A percentile compares a stretch with the other conserved stretches of the same genome.
These are phyloP conservation scores for Lycium ferocissimum DNA, from an alignment of 257 asterid species.

Conservation along the genomic window DNA sequence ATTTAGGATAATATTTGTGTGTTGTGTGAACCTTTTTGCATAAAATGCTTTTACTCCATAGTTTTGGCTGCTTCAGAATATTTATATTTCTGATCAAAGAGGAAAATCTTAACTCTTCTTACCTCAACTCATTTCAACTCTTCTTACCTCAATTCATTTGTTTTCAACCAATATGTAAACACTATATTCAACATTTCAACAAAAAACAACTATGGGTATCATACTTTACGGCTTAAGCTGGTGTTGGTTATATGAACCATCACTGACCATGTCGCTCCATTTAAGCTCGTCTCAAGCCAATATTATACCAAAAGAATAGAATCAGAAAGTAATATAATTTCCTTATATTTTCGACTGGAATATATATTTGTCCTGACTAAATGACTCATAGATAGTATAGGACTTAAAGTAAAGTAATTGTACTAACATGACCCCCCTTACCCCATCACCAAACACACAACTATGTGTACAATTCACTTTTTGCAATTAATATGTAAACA, in stretches of 20 bases:
- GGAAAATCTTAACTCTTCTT: neutral
- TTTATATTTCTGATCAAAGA: neutral
- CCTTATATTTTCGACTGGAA: neutral
- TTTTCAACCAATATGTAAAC: neutral
- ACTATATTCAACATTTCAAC: neutral
- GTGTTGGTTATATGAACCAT: neutral
- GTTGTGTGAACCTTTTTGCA: neutral
- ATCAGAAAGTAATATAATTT: neutral
- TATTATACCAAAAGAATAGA: neutral
- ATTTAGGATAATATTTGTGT: neutral
- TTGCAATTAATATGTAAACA: neutral
- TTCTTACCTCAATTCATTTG: neutral
- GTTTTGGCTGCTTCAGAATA: neutral
- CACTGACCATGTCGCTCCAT: neutral
- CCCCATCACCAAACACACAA: too few relatives aligned
- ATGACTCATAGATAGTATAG: neutral
- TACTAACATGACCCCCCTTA: too few relatives aligned
- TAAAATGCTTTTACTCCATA: neutral
- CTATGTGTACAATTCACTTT: neutral
- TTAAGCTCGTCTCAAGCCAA: neutral
- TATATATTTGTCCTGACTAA: neutral
- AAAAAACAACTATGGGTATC: neutral
- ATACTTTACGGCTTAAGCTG: too few relatives aligned
- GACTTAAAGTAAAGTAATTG: neutral
- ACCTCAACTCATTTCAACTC: neutral